Evolutionary conservation across 2,329 filamentous ascomycete genomes (phyloP), one percentile per base, ranked within the genome.

Genomic region (Stemphylium vesicarium): DNA sequence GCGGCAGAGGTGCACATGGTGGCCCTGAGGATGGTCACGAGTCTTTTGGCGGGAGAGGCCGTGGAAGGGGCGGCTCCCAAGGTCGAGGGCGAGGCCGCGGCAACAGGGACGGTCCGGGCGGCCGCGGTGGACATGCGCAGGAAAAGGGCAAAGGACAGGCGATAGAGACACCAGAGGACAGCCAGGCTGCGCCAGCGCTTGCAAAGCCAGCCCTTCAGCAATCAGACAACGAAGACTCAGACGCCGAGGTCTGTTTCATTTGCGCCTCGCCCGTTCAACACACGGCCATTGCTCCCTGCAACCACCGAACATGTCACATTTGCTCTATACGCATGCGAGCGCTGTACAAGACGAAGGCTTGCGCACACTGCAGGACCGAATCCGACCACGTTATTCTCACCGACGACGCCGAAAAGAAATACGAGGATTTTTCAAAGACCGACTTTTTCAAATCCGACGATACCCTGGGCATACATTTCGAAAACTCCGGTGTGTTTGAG

Each of bases 281-380:
- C 79, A 88, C 91, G 66, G 90, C 93, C 9, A 87, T 99, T 62
- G 88, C 93, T 29, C 94, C 95, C 16, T 99, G 95, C 78, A 98
- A 97, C 76, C 95, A 99, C 78, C 85, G 91, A 53, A 97, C 94
- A 43, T 99, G 95, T 74, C 95, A 99, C 78, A 96, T 98, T 62
- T 99, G 95, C 76, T 89, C 92, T 9, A 79, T 99, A 65, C 86
- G 95, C 56, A 86, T 98, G 85, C 86, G 95, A 66, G 95, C 94
- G 1, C 80, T 99, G 39, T 99, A 98, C 79, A 98, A 97, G 81
- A 96, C 88, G 56, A 96, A 96, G 76, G 90, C 93, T 62, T 99
- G 95, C 77, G 90, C 93, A n/a, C 93, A 98, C 76, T 99, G 95
- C 74, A 84, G 95, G 82, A 89, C 89, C 2, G 79, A 85, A n/a